Conservation (phyloP, 495 filamentous ascomycete species). For the Xylona heveae region DNA sequence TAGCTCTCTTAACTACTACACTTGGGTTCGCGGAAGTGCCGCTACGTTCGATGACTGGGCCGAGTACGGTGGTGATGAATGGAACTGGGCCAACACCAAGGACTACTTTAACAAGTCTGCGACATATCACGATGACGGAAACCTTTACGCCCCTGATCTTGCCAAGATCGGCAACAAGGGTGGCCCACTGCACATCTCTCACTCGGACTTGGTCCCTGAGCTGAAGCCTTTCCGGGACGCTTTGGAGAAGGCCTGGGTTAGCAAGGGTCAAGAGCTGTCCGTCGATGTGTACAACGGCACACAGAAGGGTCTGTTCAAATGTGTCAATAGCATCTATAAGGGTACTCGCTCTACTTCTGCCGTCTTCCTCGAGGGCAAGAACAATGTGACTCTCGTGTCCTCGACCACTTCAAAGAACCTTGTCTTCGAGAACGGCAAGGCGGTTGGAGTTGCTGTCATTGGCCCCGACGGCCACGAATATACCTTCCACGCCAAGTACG, state of each 20-base stretch:
- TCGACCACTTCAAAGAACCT: constrained; percentile 27
- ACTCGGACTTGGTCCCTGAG: constrained; percentile 32
- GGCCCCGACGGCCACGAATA: constrained; percentile 5
- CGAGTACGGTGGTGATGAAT: constrained; percentile 13
- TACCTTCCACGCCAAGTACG: constrained; percentile 8
- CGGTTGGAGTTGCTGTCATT: constrained; percentile 17
- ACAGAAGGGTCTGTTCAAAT: constrained; percentile 31
- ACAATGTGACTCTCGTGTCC: constrained; percentile 30
- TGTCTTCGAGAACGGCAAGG: constrained; percentile 25
- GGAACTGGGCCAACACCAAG: constrained; percentile 21
- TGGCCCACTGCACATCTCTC: constrained; percentile 32
- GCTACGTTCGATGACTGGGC: constrained; percentile 21
- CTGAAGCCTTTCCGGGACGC: constrained; percentile 31
- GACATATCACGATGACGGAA: constrained; percentile 32
- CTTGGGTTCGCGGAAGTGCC: constrained; percentile 32
- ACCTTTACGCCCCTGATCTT: constrained; percentile 18
- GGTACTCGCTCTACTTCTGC: constrained; percentile 31
- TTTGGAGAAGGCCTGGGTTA: constrained; percentile 31
- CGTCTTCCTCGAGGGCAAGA: constrained; percentile 28
- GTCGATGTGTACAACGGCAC: constrained; percentile 35
- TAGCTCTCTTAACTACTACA: constrained; percentile 37
- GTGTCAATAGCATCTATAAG: constrained; percentile 33
- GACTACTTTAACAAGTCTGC: constrained; percentile 32
- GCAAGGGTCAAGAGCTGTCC: constrained; percentile 25
- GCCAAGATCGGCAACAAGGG: constrained; percentile 22